Conservation (phyloP, 495 filamentous ascomycete species). For the Penicillium maclennaniae region DNA sequence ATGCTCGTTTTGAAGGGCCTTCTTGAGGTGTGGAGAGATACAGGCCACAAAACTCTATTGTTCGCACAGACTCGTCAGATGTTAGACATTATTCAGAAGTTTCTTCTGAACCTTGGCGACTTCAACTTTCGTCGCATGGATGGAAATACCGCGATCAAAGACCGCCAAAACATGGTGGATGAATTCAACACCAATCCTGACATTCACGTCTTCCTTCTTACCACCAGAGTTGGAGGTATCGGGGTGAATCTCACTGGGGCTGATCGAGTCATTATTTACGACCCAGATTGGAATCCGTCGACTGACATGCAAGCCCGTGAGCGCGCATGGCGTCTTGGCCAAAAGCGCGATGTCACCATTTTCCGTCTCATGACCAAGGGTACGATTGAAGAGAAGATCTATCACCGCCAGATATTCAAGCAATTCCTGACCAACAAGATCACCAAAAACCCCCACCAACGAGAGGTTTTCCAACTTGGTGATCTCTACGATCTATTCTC, state of each 20-base stretch:
- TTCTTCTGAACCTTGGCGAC: constrained; percentile 59
- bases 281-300: constrained; percentile 97
- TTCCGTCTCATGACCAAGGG: constrained; percentile 96
- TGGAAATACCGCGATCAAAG: constrained; percentile 77
- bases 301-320: constrained; percentile 94
- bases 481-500: constrained; percentile 91
- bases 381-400: constrained; percentile 98
- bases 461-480: constrained; percentile 75
- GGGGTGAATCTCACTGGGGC: constrained; percentile 94
- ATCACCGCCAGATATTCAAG: constrained; percentile 96
- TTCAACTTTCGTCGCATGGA: constrained; percentile 90
- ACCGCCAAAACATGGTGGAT: constrained; percentile 79
- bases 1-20: constrained; percentile 88
- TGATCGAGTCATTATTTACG: constrained; percentile 93
- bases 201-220: constrained; percentile 85
- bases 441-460: constrained; percentile 83
- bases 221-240: constrained; percentile 90
- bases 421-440: constrained; percentile 95
- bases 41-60: constrained; percentile 85
- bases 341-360: constrained; percentile 89
- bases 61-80: constrained; percentile 91
- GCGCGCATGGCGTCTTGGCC: constrained; percentile 90
- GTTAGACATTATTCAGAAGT: constrained; percentile 86
- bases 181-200: constrained; percentile 80
- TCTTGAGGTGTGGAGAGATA: constrained; percentile 77